These are phyloP conservation scores for Amniculicola lignicola DNA, from an alignment of 495 filamentous ascomycete species.

Conservation along the genomic window DNA sequence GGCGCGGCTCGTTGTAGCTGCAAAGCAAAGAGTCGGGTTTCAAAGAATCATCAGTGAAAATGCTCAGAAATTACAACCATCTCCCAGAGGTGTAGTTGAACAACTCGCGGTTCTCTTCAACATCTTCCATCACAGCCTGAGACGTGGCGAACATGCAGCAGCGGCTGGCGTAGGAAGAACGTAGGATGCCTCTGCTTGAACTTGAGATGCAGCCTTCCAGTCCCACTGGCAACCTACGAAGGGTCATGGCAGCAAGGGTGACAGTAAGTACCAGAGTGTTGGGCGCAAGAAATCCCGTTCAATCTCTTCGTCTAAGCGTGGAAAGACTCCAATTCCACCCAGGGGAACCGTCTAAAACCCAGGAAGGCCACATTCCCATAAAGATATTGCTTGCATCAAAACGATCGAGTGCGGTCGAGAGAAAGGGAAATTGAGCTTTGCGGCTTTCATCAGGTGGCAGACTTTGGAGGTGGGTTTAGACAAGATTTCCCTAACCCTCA, in stretches of 20 bases:
- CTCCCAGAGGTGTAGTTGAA: slow-evolving; percentile 26
- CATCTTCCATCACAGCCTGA: slow-evolving; percentile 2
- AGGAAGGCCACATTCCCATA: no score
- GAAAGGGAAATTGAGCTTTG: no score
- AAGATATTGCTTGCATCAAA: no score
- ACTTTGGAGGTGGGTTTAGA: no score
- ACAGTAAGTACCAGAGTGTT: no score
- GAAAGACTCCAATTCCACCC: no score
- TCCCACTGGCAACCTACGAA: slow-evolving; percentile 2
- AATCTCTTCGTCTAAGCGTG: no score
- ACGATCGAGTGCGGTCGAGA: no score
- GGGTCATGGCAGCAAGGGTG: slow-evolving; percentile 4
- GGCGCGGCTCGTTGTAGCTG: slow-evolving; percentile 16
- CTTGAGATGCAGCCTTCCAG: background rate
- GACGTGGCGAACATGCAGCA: slow-evolving; percentile 2
- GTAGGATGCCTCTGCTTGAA: background rate
- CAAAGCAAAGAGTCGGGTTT: slow-evolving; percentile 5
- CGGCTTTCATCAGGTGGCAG: no score
- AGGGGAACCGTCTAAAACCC: no score
- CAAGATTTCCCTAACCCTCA: no score
- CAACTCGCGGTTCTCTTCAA: slow-evolving; percentile 12
- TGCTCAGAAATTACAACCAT: slow-evolving; percentile 22
- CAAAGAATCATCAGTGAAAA: background rate
- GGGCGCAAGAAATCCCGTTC: no score
- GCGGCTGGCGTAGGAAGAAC: slow-evolving; percentile 1